Evolutionary conservation across 495 filamentous ascomycete species (phyloP).

Genomic region (Talaromyces proteolyticus): DNA sequence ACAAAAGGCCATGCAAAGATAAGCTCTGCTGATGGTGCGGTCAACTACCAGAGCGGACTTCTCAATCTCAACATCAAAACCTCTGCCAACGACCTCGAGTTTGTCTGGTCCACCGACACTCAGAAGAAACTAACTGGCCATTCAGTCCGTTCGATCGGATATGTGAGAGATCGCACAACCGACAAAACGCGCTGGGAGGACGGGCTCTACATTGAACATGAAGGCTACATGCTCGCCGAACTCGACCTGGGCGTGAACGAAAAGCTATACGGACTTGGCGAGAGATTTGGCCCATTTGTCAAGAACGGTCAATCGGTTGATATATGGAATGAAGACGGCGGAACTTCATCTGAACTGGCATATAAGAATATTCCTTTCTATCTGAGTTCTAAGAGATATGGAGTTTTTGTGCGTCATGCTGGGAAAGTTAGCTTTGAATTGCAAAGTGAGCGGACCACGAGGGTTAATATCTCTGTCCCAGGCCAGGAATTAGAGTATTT

Average conservation of each 20-base stretch:
- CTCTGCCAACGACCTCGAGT: slow-evolving; percentile 47
- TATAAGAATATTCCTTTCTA: slow-evolving; percentile 75
- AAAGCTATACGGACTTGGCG: slow-evolving; percentile 62
- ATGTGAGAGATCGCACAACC: slow-evolving; percentile 46
- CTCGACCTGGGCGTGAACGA: slow-evolving; percentile 61
- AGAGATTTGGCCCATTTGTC: slow-evolving; percentile 64
- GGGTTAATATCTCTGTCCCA: slow-evolving; percentile 58
- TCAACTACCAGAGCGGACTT: slow-evolving; percentile 49
- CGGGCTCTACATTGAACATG: slow-evolving; percentile 46
- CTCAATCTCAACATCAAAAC: slow-evolving; percentile 47
- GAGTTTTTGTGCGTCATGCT: slow-evolving; percentile 61
- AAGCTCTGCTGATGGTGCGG: slow-evolving; percentile 35
- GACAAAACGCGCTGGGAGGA: slow-evolving; percentile 42
- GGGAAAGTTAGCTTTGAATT: slow-evolving; percentile 59
- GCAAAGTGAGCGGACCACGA: slow-evolving; percentile 58
- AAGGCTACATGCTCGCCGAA: slow-evolving; percentile 57
- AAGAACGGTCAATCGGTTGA: slow-evolving; percentile 63
- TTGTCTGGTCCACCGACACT: slow-evolving; percentile 46
- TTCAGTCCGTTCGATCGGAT: slow-evolving; percentile 53
- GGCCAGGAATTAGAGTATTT: slow-evolving; percentile 56
- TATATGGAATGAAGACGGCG: slow-evolving; percentile 70
- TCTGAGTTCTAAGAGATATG: slow-evolving; percentile 61
- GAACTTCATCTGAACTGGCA: slow-evolving; percentile 62
- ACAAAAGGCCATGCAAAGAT: slow-evolving; percentile 38
- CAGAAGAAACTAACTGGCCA: slow-evolving; percentile 50